Conservation (phyloP, 2,329 filamentous ascomycete species). For the Botrytis paeoniae region DNA sequence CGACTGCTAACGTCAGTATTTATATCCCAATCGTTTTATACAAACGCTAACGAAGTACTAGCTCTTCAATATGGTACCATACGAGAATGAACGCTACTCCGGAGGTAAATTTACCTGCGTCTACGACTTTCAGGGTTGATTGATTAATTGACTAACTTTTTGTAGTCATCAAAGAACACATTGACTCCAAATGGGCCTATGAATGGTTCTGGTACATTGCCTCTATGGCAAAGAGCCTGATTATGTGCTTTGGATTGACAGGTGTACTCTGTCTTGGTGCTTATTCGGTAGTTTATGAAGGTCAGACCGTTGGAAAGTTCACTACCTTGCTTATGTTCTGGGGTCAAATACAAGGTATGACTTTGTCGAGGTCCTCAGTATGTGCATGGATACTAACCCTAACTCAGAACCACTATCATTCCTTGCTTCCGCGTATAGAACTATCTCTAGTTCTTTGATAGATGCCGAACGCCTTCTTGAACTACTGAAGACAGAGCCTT, state of each 20-base stretch:
- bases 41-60: constrained; percentile 20
- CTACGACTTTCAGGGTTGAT: background rate
- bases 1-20: constrained; percentile 40
- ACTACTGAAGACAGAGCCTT: constrained; percentile 56
- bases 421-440: constrained; percentile 45
- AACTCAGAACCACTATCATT: constrained; percentile 38
- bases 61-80: constrained; percentile 54
- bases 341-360: constrained; percentile 46
- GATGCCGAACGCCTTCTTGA: constrained; percentile 61
- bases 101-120: constrained; percentile 29
- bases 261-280: constrained; percentile 38
- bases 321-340: constrained; percentile 66
- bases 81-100: constrained; percentile 52
- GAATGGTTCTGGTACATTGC: constrained; percentile 39
- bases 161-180: constrained; percentile 40
- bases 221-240: constrained; percentile 53
- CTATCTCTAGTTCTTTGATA: constrained; percentile 54
- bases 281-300: constrained; percentile 39
- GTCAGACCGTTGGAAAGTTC: constrained; percentile 56
- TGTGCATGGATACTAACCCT: constrained; percentile 22
- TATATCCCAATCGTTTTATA: background rate
- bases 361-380: constrained; percentile 22
- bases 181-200: constrained; percentile 39
- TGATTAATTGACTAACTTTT: background rate
- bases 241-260: constrained; percentile 49